Conservation (phyloP, 2,329 filamentous ascomycete species). For the Xenoacremonium recifei region DNA sequence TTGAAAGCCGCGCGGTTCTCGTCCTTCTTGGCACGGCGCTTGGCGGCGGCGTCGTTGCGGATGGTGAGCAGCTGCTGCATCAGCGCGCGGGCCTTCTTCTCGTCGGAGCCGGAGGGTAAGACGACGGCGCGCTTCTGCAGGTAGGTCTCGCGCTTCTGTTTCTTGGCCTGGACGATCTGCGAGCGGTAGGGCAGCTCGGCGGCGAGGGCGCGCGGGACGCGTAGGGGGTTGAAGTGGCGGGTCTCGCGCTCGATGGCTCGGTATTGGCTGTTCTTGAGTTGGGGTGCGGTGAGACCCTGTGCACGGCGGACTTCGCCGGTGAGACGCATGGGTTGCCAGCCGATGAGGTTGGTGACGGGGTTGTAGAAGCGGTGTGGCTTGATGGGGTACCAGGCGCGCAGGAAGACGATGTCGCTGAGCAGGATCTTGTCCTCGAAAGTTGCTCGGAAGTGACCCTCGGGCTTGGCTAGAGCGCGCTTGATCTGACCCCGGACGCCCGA, state of each 20-base stretch:
- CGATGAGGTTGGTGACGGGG: constrained; percentile 87
- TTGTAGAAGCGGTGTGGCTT: constrained; percentile 97
- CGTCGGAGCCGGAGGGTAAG: constrained; percentile 73
- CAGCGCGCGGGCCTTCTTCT: constrained; percentile 82
- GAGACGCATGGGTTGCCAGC: constrained; percentile 91
- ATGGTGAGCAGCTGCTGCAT: constrained; percentile 93
- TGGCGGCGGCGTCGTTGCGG: constrained; percentile 85
- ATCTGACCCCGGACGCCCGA: constrained; percentile 95
- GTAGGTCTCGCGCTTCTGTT: constrained; percentile 80
- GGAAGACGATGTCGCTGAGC: constrained; percentile 93
- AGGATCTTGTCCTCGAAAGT: constrained; percentile 99
- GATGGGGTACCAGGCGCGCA: constrained; percentile 95
- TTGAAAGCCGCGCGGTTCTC: constrained; percentile 77
- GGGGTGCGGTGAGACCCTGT: constrained; percentile 71
- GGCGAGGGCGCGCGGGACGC: constrained; percentile 76
- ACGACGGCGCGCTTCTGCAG: constrained; percentile 95
- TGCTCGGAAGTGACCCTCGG: constrained; percentile 92
- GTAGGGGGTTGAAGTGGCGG: constrained; percentile 76
- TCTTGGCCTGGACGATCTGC: constrained; percentile 79
- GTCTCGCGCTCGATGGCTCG: constrained; percentile 62
- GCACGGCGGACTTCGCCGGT: constrained; percentile 87
- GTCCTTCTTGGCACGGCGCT: constrained; percentile 82
- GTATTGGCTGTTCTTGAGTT: constrained; percentile 83
- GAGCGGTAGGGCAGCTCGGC: constrained; percentile 88
- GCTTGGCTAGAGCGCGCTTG: constrained; percentile 89